Evolutionary conservation across 2,329 filamentous ascomycete genomes (phyloP), one percentile per base, ranked within the genome.

Genomic region (Aspergillus melleus): DNA sequence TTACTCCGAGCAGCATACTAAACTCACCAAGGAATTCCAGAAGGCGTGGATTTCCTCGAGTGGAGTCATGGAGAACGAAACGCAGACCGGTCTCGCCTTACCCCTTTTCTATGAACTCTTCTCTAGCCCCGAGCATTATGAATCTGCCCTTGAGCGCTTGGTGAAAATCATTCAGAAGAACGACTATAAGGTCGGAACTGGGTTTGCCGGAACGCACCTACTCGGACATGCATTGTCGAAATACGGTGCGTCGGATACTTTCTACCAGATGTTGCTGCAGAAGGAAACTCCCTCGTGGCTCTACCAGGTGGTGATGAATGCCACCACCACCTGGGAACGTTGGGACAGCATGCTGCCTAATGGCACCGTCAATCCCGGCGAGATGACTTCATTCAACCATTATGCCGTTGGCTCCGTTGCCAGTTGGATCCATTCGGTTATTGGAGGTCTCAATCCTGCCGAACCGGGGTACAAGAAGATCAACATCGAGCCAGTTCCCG

Each of bases 361-460:
- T 46, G 75, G 74, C 1, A 65, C 53, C 3, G 68, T 78, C 39
- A 78, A 78, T 53, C 64, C 74, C 1, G 74, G 76, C 0, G 58
- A 68, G 16, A 78, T 79, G 77, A 79, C 76, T 2, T 74, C 70
- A 52, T 76, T 76, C 61, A 76, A 78, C 50, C 76, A 79, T 56
- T 78, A 78, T 54, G 74, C 77, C 0, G 68, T 77, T 2, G 76
- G 76, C 1, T 69, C 71, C 2, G 74, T 78, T 10, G 75, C 69
- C 0, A 68, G 70, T 24, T 79, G 74, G 74, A 67, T 78, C 55
- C 73, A 79, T 58, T 61, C 67, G 51, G 67, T 66, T 24, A 67
- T 76, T 20, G 74, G 70, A 1, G 75, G 74, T 0, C 54, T 77
- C 22, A 68, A 61, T 9, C 65, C 68, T 6, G 54, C 62, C 0